phyloP scores from a whole-genome alignment of 495 filamentous ascomycete species.

The Neurospora intermedia region DNA sequence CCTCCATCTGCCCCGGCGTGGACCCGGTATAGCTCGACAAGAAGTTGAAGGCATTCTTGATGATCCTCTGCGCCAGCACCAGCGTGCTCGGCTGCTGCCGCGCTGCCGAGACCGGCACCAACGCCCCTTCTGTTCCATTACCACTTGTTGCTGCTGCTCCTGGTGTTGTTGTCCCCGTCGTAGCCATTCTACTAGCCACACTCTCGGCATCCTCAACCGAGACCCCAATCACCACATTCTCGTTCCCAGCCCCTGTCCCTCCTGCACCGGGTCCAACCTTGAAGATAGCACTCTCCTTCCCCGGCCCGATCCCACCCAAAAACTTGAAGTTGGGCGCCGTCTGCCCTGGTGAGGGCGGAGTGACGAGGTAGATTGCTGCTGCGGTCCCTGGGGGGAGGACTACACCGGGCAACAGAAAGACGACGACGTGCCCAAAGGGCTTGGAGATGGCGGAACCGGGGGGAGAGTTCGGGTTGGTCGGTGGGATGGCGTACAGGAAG shows the following conservation, averaged over 20 bases:
- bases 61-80: constrained; percentile 81
- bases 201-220: constrained; percentile 64
- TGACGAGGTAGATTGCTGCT: constrained; percentile 78
- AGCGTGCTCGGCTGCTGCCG: constrained; percentile 46
- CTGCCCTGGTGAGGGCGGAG: constrained; percentile 16
- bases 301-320: constrained; percentile 76
- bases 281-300: constrained; percentile 86
- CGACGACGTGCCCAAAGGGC: constrained; percentile 65
- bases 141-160: constrained; percentile 7
- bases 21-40: constrained; percentile 68
- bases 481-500: constrained; percentile 37
- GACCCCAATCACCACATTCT: constrained; percentile 61
- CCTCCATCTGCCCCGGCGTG: constrained; percentile 49
- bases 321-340: constrained; percentile 53
- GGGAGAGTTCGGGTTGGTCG: constrained; percentile 5
- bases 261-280: constrained; percentile 34
- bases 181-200: constrained; percentile 55
- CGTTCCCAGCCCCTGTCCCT: constrained; percentile 14
- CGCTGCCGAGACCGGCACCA: constrained; percentile 4
- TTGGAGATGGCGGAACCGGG: constrained; percentile 4
- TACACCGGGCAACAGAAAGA: constrained; percentile 80
- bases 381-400: constrained; percentile 63
- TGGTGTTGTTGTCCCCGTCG: constrained; percentile 36
- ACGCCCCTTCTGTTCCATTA: constrained; percentile 14
- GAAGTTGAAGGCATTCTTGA: constrained; percentile 96